phyloP scores from a whole-genome alignment of 129 eudicot genomes.

The Chrysanthemum lavandulifolium region DNA sequence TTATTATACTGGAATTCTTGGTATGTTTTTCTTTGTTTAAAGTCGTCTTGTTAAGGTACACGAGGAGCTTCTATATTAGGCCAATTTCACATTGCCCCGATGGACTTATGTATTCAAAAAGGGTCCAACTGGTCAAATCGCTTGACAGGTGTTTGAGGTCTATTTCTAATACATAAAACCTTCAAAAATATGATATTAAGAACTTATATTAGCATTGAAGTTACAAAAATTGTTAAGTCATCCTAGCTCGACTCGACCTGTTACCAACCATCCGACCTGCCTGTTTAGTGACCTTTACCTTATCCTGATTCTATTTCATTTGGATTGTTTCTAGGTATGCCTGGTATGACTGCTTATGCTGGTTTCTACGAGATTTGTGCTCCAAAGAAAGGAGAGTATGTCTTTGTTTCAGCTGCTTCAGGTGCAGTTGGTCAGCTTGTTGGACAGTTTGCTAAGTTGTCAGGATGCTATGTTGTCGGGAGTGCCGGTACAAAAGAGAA shows the following conservation, averaged over 20 bases:
- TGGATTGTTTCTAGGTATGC: constrained; percentile 48
- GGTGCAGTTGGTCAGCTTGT: constrained; percentile 81
- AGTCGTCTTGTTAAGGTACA: no score
- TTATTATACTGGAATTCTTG: constrained; percentile 75
- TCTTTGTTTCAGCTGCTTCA: constrained; percentile 46
- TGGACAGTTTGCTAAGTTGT: constrained; percentile 61
- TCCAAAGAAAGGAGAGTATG: constrained; percentile 48
- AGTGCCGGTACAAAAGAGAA: constrained; percentile 68
- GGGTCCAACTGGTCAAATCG: no score
- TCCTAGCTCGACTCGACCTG: not conserved
- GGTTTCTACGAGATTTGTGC: constrained; percentile 53
- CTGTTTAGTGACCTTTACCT: not conserved
- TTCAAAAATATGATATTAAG: not conserved
- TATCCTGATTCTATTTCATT: not conserved
- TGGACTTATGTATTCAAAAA: not conserved
- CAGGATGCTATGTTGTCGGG: constrained; percentile 69
- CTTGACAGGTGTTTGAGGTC: not conserved
- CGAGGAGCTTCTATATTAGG: no score
- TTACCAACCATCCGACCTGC: not conserved
- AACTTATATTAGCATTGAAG: not conserved
- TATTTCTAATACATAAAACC: not conserved
- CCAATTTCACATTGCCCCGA: no score
- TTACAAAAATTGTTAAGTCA: not conserved
- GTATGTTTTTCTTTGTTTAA: constrained; percentile 25
- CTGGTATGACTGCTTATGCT: constrained; percentile 66